Percentiles rank a stretch among this genome's conserved stretches.
Evolutionary conservation across 2,329 filamentous ascomycete genomes (phyloP).

Genomic region (Botrytis sinoallii): DNA sequence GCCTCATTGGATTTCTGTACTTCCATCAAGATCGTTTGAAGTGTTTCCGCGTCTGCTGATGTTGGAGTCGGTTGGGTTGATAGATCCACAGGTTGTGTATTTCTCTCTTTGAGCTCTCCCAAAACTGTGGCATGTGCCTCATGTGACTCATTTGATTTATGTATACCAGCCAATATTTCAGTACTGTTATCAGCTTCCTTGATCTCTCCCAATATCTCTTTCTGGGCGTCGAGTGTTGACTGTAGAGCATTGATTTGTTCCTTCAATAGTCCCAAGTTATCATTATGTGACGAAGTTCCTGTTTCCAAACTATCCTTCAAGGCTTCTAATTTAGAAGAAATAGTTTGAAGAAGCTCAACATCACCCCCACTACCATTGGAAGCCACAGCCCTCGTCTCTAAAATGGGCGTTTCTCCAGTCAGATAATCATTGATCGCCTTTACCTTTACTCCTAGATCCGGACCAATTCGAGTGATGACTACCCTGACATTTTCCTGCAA

Average conservation of each 20-base stretch:
- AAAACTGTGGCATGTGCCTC: conserved; percentile 27
- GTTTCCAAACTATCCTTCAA: conserved; percentile 28
- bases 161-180: conserved; percentile 33
- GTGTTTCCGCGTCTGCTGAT: background rate
- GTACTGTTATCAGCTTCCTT: conserved; percentile 22
- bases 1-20: conserved; percentile 19
- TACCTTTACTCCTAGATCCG: conserved; percentile 31
- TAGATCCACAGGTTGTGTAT: background rate
- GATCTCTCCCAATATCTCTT: conserved; percentile 25
- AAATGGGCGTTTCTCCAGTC: background rate
- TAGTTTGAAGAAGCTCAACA: conserved; percentile 25
- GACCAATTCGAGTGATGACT: conserved; percentile 30
- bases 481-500: conserved; percentile 33
- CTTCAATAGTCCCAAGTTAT: conserved; percentile 23
- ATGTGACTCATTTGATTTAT: conserved; percentile 33
- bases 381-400: conserved; percentile 10
- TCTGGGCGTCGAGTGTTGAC: conserved; percentile 27
- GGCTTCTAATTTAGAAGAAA: conserved; percentile 27
- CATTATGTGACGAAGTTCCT: conserved; percentile 22
- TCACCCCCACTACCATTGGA: conserved; percentile 14
- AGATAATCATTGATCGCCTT: conserved; percentile 28
- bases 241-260: conserved; percentile 28
- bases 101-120: conserved; percentile 23
- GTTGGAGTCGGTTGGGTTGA: background rate
- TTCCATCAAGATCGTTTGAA: conserved; percentile 24